Evolutionary conservation across 495 filamentous ascomycete species (phyloP), one percentile per base, ranked within the genome.

Genomic region (Lentithecium fluviatile): DNA sequence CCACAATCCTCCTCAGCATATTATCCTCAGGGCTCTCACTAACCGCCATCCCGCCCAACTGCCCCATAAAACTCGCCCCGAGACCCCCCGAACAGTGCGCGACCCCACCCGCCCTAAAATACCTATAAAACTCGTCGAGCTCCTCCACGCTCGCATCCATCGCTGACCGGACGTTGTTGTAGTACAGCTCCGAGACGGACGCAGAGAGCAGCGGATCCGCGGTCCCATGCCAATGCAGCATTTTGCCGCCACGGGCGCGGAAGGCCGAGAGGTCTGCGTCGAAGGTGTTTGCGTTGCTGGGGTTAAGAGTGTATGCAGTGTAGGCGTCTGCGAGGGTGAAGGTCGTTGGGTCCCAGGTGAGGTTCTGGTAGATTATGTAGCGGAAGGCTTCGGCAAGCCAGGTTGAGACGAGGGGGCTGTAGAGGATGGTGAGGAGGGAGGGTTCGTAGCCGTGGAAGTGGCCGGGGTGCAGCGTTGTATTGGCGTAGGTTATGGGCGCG

Each of bases 111-210:
- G 43, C 17, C 19, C 50, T 48, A 49, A 61, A 61, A 29, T 54
- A 61, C 5, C 58, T 23, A 32, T 61, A 61, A 26, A 61, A 61
- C 1, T 53, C 58, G 25, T 61, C 58, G 13, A 61, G 42, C 49
- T 61, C 50, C 2, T 21, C 20, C 3, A 11, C 19, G 7, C 37
- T 26, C 15, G 49, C 40, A 13, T 54, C 37, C 49, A 61, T 34
- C 6, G 50, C 48, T 10, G n/a, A 5, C 1, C 12, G 13, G 0
- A 61, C 58, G 26, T 15, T 11, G 3, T 34, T 49, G 50, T 61
- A 61, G 42, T 61, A 54, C 10, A 40, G 23, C 19, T 61, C 58
- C 10, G 58, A 61, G 5, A 45, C 54, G 1, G 19, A 15, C 6
- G 26, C 7, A 19, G 38, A 17, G 11, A 61, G 25, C 2, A 26